phyloP scores from a whole-genome alignment of 352 stramenopile species.

The Pythium insidiosum region DNA sequence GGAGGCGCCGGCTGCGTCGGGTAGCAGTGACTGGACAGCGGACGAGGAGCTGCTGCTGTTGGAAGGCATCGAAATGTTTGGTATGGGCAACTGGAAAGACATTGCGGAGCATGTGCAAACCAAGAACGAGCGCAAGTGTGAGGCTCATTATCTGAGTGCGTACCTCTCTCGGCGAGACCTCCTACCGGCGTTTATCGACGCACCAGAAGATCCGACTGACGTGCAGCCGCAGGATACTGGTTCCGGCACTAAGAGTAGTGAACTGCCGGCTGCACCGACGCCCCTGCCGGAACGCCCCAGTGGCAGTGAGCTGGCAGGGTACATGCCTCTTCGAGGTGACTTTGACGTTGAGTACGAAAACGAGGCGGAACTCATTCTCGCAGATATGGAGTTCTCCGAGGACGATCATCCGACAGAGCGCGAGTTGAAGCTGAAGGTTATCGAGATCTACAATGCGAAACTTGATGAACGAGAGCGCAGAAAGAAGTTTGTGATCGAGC shows the following conservation, averaged over 20 bases:
- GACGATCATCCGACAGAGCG: constrained; percentile 84
- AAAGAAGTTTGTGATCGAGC: constrained; percentile 90
- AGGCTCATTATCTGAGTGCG: constrained; percentile 80
- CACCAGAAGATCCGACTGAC: constrained; percentile 9
- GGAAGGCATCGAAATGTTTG: constrained; percentile 94
- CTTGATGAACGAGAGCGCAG: constrained; percentile 90
- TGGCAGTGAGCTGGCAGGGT: constrained; percentile 78
- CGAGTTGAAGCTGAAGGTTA: constrained; percentile 94
- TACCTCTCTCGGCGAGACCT: constrained; percentile 63
- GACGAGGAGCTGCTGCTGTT: constrained; percentile 95
- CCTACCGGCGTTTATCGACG: constrained; percentile 55
- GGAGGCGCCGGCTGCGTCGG: background rate
- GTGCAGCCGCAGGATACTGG: background rate
- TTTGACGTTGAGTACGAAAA: constrained; percentile 99
- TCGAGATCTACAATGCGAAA: constrained; percentile 96
- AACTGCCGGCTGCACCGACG: constrained; percentile 6
- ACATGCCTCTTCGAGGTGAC: constrained; percentile 95
- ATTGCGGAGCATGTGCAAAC: constrained; percentile 82
- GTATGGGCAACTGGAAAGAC: constrained; percentile 96
- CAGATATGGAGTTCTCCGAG: constrained; percentile 95
- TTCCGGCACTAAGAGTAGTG: background rate
- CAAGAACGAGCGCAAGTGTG: constrained; percentile 85
- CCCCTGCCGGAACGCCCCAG: constrained; percentile 22
- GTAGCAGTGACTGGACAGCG: constrained; percentile 78
- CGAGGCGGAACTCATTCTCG: constrained; percentile 93